Evolutionary conservation across 306 rosid genomes (phyloP).

Genomic region (Ochetophila trinervis): DNA sequence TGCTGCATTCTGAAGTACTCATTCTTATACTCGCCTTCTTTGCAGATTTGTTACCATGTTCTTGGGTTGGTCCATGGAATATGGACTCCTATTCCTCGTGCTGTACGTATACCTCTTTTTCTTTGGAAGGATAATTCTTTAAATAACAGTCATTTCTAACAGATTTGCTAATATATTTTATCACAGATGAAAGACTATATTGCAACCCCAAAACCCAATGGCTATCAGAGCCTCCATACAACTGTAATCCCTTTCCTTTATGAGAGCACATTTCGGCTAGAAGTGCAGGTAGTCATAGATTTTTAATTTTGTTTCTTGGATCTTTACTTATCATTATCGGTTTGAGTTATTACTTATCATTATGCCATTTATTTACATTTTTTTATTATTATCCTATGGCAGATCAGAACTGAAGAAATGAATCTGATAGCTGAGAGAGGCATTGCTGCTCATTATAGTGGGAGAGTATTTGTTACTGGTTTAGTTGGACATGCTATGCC

Average conservation of each 20-base stretch:
- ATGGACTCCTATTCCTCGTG: slow-evolving; percentile 98
- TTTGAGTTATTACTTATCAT: background rate
- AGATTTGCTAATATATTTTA: slow-evolving; percentile 12
- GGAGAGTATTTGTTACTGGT: slow-evolving; percentile 62
- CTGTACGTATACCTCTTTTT: slow-evolving; percentile 59
- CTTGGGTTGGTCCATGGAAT: slow-evolving; percentile 91
- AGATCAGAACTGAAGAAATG: slow-evolving; percentile 98
- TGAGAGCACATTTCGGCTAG: slow-evolving; percentile 91
- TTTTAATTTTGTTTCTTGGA: background rate
- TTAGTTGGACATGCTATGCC: slow-evolving; percentile 68
- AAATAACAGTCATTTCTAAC: background rate
- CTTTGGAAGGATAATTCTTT: slow-evolving; percentile 17
- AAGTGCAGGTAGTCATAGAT: slow-evolving; percentile 74
- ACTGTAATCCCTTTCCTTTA: slow-evolving; percentile 92
- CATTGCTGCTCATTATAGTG: slow-evolving; percentile 96
- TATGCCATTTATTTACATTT: background rate
- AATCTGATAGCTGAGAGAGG: slow-evolving; percentile 98
- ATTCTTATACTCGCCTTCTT: slow-evolving; percentile 29
- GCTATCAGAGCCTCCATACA: slow-evolving; percentile 97
- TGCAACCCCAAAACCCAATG: slow-evolving; percentile 97
- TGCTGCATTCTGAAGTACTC: slow-evolving; percentile 21
- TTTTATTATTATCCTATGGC: slow-evolving; percentile 30
- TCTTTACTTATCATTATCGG: background rate
- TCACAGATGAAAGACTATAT: slow-evolving; percentile 89
- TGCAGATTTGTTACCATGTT: slow-evolving; percentile 96